Conservation (phyloP, 768 basidiomycete genomes). For the Mycena sanguinolenta region DNA sequence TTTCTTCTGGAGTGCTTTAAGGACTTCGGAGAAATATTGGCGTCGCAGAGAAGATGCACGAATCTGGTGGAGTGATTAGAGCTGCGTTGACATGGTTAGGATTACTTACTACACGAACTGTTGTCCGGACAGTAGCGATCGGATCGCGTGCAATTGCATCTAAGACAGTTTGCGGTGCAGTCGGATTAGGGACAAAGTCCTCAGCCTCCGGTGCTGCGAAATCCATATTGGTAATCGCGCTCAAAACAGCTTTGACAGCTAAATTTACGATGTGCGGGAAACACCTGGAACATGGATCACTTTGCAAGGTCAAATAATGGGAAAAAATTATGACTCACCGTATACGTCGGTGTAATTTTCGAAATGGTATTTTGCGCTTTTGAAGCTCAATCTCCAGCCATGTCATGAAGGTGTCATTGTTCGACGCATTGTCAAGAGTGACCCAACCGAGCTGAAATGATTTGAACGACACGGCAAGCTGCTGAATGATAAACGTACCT, state of each 20-base stretch:
- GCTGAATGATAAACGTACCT: slow-evolving; percentile 35
- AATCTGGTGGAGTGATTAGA: slow-evolving; percentile 19
- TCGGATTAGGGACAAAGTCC: slow-evolving; percentile 16
- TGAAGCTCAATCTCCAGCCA: slow-evolving; percentile 1
- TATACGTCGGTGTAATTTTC: slow-evolving; percentile 13
- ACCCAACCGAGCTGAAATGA: slow-evolving; percentile 26
- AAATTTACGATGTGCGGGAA: slow-evolving; percentile 29
- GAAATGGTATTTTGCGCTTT: slow-evolving; percentile 9
- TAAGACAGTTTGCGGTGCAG: background rate
- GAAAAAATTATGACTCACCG: slow-evolving; percentile 11
- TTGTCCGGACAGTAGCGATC: slow-evolving; percentile 20
- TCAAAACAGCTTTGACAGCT: slow-evolving; percentile 17
- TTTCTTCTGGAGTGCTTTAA: slow-evolving; percentile 23
- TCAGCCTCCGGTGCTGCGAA: slow-evolving; percentile 10
- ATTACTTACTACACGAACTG: too few relatives aligned
- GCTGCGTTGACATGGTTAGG: too few relatives aligned
- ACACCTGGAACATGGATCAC: slow-evolving; percentile 9
- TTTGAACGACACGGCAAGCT: background rate
- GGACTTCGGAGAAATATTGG: slow-evolving; percentile 31
- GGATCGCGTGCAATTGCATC: slow-evolving; percentile 15
- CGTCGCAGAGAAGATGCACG: slow-evolving; percentile 30
- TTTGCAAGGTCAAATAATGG: background rate
- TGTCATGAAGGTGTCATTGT: slow-evolving; percentile 30
- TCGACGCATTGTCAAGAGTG: slow-evolving; percentile 25
- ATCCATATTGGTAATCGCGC: slow-evolving; percentile 23